Evolutionary conservation across 2,329 filamentous ascomycete genomes (phyloP), one percentile per base, ranked within the genome.

Genomic region (Pseudocercospora eumusae): DNA sequence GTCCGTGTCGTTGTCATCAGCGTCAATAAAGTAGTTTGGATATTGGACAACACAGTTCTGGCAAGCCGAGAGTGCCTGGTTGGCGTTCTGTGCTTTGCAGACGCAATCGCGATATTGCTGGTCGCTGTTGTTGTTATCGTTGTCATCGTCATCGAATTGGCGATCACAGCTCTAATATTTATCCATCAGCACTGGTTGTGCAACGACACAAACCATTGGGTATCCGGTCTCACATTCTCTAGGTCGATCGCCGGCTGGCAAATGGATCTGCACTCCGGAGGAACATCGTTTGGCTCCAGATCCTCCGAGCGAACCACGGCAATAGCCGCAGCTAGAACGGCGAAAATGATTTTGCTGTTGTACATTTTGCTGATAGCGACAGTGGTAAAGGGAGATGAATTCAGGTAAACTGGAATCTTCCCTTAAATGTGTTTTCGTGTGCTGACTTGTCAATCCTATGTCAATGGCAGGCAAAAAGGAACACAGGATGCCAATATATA

Each of bases 21-120:
- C 21, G 36, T 60, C 61, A 7, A 60, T 8, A n/a, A 57, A 60
- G 54, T 40, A 63, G 21, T 60, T 54, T 25, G 61, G 57, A 47
- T 55, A 60, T 40, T 56, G 53, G 23, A 58, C 57, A 27, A 56
- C 42, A 28, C 61, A 63, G 44, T 63, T 33, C 44, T 57, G 31
- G 57, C 61, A 63, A 40, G 57, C 23, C n/a, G 45, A 23, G n/a
- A 63, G 53, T 13, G 61, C 54, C 50, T 56, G 59, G 18, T 47
- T 31, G 1, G 59, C 62, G 45, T 53, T 59, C 36, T 55, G 56
- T 42, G 52, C 50, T 3, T 59, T 56, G 40, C 62, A 64, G 20
- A 64, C 52, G 27, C 62, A 64, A 44, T 61, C 49, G 3, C 56
- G 59, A 28, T 59, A 64, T 15, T 56, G 62, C 58, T 64, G 62